Evolutionary conservation across 257 asterid species (phyloP), one percentile per base, ranked within the genome.

Genomic region (Gardenia jasminoides): DNA sequence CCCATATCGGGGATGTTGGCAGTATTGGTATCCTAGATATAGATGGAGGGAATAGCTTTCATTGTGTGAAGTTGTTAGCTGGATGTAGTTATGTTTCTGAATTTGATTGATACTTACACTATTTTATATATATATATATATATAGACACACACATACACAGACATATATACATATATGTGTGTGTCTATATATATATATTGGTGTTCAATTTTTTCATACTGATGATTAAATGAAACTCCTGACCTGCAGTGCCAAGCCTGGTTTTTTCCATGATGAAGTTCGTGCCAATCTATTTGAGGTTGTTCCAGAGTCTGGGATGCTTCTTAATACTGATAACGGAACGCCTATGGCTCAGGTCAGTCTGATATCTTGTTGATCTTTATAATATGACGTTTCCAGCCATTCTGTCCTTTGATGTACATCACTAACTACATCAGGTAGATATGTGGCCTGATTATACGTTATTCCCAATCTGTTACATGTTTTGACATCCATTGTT

Each of bases 281-380:
- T 81, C 97, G 90, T 80, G 91, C 97, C 69, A 91, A 81, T 82
- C 91, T 94, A 79, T 93, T 93, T 88, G 96, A 93, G 92, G 99
- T 94, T 78, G 97, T 90, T 74, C 91, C 89, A 6, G 90, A 83
- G 83, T 88, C 97, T 54, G 98, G 99, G 52, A 91, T 94, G 99
- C 99, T 94, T 76, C 85, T 84, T 46, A 94, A 94, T 84, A 94
- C 99, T 8, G 98, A 96, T 84, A 93, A 93, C 83, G 99, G 99
- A 78, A 91, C 97, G 73, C 99, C 99, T 80, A 92, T 93, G 98
- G 86, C 97, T 84, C 94, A 86, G 94, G 99, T 96, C 79, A 80
- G 88, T 82, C 80, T 78, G 78, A 74, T 15, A 83, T 80, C 48
- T 64, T 31, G 52, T 70, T 65, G 43, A 66, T 77, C 48, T 79